Conservation (phyloP, 2,329 filamentous ascomycete species). For the Fusarium pseudonygamai region DNA sequence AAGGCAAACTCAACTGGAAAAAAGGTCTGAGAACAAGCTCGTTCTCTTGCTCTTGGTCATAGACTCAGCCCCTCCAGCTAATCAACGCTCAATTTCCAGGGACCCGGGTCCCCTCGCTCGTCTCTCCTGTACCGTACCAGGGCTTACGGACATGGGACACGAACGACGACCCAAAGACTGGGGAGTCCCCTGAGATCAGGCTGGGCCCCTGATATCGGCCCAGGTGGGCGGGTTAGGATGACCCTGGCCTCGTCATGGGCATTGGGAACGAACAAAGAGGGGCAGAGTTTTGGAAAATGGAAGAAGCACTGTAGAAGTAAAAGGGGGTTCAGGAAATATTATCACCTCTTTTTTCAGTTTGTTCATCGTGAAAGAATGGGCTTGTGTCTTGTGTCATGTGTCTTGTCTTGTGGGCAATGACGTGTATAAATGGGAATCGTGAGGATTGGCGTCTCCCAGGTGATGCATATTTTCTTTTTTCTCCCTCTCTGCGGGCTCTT, state of each 20-base stretch:
- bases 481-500: neutral
- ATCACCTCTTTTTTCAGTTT: neutral
- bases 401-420: constrained; percentile 16
- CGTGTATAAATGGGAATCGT: constrained; percentile 10
- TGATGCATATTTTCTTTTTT: constrained; percentile 12
- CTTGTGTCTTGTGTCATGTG: neutral
- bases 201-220: constrained; percentile 27
- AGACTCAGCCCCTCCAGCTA: constrained; percentile 14
- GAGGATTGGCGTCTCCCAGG: constrained; percentile 31
- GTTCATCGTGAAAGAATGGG: neutral
- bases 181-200: constrained; percentile 37
- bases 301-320: constrained; percentile 23
- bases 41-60: neutral
- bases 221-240: constrained; percentile 40
- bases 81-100: constrained; percentile 41
- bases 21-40: constrained; percentile 1
- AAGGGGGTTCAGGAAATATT: constrained; percentile 31
- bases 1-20: neutral
- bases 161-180: constrained; percentile 32
- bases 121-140: neutral
- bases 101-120: constrained; percentile 18
- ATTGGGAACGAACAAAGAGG: constrained; percentile 25
- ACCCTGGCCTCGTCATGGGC: constrained; percentile 30
- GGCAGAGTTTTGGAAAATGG: constrained; percentile 15
- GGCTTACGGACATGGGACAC: constrained; percentile 21